Base-by-base conservation (phyloP, 352 stramenopile genomes). In the Globisporangium cylindrosporum region DNA sequence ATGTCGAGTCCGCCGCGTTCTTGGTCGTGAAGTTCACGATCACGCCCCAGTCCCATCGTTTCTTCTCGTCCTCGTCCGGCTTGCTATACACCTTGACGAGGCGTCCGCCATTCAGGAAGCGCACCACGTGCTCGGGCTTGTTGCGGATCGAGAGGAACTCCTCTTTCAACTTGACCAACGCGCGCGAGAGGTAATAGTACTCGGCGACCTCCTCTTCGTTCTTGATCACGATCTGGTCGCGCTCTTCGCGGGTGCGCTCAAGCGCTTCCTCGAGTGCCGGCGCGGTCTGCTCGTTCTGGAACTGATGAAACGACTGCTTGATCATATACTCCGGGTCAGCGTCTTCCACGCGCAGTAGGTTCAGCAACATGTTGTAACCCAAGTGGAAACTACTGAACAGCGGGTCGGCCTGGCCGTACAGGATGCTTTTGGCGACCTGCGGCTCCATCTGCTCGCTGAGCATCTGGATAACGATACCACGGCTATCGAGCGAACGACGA, bases 321-420 rank as follows among this genome's bases (percentile, higher is more conserved):
- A 99, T 95, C 72, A 99, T 93, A 74, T 98, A 99, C 78, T 99
- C 97, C 5, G 98, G 96, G 71, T 98, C 97, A 20, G 83, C 85
- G 64, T 96, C 90, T 84, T 99, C 97, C 15, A 99, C 97, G 58
- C 98, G 90, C 83, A 99, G 91, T 82, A 99, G 88, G 76, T 99
- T 99, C 20, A 99, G 78, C 55, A 99, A 80, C 98, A 99, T 99
- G 82, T 99, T 99, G 88, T 99, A 99, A 25, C 92, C 97, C 61
- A 99, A 95, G 75, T 98, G 93, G 82, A 99, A 99, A 2, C 79
- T 82, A 82, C 80, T 92, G 64, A 91, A 88, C 6, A 93, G 70
- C 48, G 81, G 75, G 51, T 91, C 79, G 0, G 79, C 77, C 68
- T 92, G 77, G 60, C 86, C 91, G 64, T 97, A 98, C 36, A 98